Percentiles rank a stretch among this genome's conserved stretches.
Evolutionary conservation across 441 rosid genomes (phyloP).

Genomic region (Populus hybrid): DNA sequence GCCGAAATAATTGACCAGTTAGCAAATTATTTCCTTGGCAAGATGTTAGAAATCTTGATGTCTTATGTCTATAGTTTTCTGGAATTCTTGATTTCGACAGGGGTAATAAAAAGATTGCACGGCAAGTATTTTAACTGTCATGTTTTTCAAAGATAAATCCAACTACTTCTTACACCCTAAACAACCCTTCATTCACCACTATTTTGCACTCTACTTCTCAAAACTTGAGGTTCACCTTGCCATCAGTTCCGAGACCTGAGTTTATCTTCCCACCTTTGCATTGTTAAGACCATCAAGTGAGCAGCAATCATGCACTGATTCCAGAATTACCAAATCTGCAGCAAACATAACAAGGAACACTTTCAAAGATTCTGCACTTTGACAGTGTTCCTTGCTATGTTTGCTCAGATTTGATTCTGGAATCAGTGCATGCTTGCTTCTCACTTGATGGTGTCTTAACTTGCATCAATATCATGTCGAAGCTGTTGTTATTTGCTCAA

Average conservation of each 20-base stretch:
- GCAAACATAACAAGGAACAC: too few relatives aligned
- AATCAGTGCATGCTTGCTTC: too few relatives aligned
- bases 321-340: too few relatives aligned
- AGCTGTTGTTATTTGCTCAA: slow-evolving; percentile 42
- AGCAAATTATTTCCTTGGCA: background rate
- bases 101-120: background rate
- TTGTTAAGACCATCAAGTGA: too few relatives aligned
- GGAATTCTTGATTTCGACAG: background rate
- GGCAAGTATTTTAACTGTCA: background rate
- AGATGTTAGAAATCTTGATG: background rate
- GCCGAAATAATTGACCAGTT: background rate
- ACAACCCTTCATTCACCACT: slow-evolving; percentile 30
- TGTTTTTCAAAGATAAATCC: background rate
- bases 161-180: slow-evolving; percentile 20
- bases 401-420: too few relatives aligned
- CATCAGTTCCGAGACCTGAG: slow-evolving; percentile 39
- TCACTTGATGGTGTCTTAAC: too few relatives aligned
- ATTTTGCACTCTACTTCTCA: slow-evolving; percentile 47
- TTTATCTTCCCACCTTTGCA: slow-evolving; percentile 43
- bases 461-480: slow-evolving; percentile 36
- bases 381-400: too few relatives aligned
- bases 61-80: too few relatives aligned
- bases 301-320: too few relatives aligned
- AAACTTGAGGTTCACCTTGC: slow-evolving; percentile 38
- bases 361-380: too few relatives aligned